Base-by-base conservation (phyloP, 1,284 basidiomycete species). In the Ceratorhiza oryzae-sativae region DNA sequence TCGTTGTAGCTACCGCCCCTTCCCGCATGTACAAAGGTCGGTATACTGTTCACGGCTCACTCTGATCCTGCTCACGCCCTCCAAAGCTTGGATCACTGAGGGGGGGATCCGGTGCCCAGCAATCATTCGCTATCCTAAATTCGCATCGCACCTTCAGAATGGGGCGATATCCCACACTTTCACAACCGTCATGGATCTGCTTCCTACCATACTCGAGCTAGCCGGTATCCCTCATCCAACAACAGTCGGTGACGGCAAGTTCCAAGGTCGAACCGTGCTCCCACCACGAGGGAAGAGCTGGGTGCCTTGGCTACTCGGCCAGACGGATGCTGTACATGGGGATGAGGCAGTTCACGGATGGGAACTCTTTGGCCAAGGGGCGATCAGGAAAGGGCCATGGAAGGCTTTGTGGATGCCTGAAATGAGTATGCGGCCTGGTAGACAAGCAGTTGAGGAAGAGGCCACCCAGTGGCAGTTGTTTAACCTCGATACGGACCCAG, bases 21-120 rank as follows among this genome's bases (percentile, higher is more conserved):
- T 59, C 58, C 10, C 36, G 58, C 2, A 59, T 59, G 58, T 59
- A 59, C 13, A 59, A 59, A 59, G 58, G 58, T 59, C 36, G n/a
- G 58, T 5, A 36, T 25, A 8, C 39, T 12, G 3, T 25, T 20
- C 6, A 6, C 36, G 18, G 18, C 39, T 15, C 15, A 15, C 3
- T 25, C 20, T 4, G 18, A 3, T 25, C 12, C 20, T 12, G 39
- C 20, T 41, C 15, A 42, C 6, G 6, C 4, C 18, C 23, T 42
- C 39, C 2, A 1, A n/a, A 59, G 58, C 58, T 5, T 59, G 58
- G 58, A 59, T 59, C 23, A 59, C 58, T n/a, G 58, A 59, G 23
- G 56, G 56, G 18, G 56, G 56, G 10, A 59, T 59, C 36, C 56
- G 56, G 6, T 59, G 56, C 20, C 56, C 56, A n/a, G 56, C 56